Conservation (phyloP, 163 green algal genomes). For the Chloromonas sp. region DNA sequence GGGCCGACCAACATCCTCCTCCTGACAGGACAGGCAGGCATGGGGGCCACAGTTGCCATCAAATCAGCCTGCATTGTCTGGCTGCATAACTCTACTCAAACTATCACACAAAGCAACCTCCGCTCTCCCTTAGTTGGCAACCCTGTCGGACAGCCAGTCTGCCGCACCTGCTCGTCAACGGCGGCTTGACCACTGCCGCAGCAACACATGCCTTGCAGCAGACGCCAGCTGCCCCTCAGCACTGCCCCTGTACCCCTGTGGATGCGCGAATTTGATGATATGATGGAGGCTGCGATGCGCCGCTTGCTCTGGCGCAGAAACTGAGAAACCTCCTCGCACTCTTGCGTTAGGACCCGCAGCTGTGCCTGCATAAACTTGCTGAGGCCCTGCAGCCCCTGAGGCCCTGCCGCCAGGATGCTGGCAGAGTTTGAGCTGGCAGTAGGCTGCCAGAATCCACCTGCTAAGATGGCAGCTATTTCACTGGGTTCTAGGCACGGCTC, state of each 20-base stretch:
- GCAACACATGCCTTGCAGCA: not conserved
- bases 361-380: conserved; percentile 4
- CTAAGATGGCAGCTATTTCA: not conserved
- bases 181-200: not conserved
- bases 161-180: too few relatives aligned
- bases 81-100: too few relatives aligned
- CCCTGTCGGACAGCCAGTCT: too few relatives aligned
- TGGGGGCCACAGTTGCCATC: too few relatives aligned
- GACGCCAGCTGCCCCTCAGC: not conserved
- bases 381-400: not conserved
- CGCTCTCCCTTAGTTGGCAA: too few relatives aligned
- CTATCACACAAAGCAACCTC: too few relatives aligned
- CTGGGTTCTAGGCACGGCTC: not conserved
- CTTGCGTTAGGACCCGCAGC: not conserved
- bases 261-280: not conserved
- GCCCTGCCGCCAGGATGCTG: not conserved
- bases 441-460: conserved; percentile 2
- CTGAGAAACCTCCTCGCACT: not conserved
- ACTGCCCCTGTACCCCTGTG: not conserved
- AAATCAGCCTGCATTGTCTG: too few relatives aligned
- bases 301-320: not conserved
- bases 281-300: not conserved
- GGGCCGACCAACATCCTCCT: too few relatives aligned
- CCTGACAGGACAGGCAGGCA: too few relatives aligned
- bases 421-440: not conserved